phyloP scores from a whole-genome alignment of 441 rosid genomes.

The Omphalea diandra region DNA sequence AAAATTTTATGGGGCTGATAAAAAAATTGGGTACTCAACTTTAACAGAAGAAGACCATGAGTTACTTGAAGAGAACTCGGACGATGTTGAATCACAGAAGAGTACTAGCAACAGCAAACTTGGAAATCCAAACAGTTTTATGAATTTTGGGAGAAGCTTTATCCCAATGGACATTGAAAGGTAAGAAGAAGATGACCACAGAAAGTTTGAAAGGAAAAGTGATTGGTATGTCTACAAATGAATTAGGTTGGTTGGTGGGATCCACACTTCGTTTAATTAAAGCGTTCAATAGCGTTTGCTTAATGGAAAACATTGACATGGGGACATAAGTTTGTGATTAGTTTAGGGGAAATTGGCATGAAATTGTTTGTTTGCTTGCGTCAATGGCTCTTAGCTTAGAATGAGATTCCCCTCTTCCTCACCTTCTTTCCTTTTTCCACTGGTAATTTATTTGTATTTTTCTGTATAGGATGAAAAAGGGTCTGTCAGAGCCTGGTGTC shows the following conservation, averaged over 20 bases:
- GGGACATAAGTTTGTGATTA: constrained; percentile 2
- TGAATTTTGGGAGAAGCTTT: constrained; percentile 36
- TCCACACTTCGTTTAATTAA: constrained; percentile 22
- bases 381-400: not conserved
- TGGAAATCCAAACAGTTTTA: constrained; percentile 29
- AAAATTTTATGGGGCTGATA: constrained; percentile 39
- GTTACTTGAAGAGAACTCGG: constrained; percentile 27
- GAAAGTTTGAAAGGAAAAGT: not conserved
- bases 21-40: constrained; percentile 37
- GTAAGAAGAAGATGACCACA: constrained; percentile 21
- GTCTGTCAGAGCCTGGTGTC: not conserved
- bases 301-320: constrained; percentile 19
- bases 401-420: not conserved
- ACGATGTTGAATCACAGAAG: constrained; percentile 46
- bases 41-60: constrained; percentile 36
- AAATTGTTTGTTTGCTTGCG: constrained; percentile 18
- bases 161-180: constrained; percentile 36
- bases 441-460: not conserved
- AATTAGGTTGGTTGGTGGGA: constrained; percentile 17
- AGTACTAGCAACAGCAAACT: not conserved
- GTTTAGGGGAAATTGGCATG: constrained; percentile 1
- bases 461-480: not conserved
- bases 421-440: not conserved
- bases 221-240: constrained; percentile 21
- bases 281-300: constrained; percentile 35